Evolutionary conservation across 495 filamentous ascomycete genomes (phyloP).

Genomic region (Penicillium verhagenii): DNA sequence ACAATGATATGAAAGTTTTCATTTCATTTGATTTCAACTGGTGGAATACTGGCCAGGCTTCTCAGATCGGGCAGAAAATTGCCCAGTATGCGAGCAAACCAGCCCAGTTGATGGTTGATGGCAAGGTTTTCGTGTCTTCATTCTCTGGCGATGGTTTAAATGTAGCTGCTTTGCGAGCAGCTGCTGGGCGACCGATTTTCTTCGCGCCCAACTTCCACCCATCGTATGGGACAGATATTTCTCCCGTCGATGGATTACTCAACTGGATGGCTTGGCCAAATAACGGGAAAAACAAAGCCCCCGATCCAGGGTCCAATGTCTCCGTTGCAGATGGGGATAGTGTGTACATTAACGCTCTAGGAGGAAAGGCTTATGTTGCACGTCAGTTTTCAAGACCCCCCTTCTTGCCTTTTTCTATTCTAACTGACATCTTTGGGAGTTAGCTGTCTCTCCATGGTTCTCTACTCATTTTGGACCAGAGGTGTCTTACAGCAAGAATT

Average conservation of each 20-base stretch:
- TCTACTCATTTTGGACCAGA: slow-evolving; percentile 40
- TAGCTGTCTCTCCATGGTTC: slow-evolving; percentile 40
- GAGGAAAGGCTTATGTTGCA: slow-evolving; percentile 54
- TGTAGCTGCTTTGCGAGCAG: slow-evolving; percentile 39
- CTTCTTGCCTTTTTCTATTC: background rate
- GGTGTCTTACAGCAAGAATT: slow-evolving; percentile 47
- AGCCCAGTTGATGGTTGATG: slow-evolving; percentile 54
- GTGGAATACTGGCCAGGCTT: slow-evolving; percentile 44
- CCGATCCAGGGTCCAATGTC: slow-evolving; percentile 40
- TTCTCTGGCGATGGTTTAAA: slow-evolving; percentile 54
- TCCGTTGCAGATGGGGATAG: slow-evolving; percentile 50
- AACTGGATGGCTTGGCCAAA: slow-evolving; percentile 63
- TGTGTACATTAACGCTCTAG: slow-evolving; percentile 47
- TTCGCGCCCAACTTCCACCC: slow-evolving; percentile 58
- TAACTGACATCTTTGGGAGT: background rate
- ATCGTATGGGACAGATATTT: slow-evolving; percentile 30
- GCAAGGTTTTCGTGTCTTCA: slow-evolving; percentile 55
- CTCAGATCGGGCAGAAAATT: slow-evolving; percentile 47
- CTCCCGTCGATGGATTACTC: slow-evolving; percentile 48
- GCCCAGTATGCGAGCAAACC: slow-evolving; percentile 45
- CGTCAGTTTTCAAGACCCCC: slow-evolving; percentile 25
- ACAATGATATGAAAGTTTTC: slow-evolving; percentile 59
- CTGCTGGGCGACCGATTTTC: slow-evolving; percentile 48
- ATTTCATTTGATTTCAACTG: slow-evolving; percentile 62
- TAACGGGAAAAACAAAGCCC: slow-evolving; percentile 55